These are phyloP conservation scores for Calamus simplicifolius DNA, from an alignment of 176 grass and related monocot species.

Conservation along the genomic window DNA sequence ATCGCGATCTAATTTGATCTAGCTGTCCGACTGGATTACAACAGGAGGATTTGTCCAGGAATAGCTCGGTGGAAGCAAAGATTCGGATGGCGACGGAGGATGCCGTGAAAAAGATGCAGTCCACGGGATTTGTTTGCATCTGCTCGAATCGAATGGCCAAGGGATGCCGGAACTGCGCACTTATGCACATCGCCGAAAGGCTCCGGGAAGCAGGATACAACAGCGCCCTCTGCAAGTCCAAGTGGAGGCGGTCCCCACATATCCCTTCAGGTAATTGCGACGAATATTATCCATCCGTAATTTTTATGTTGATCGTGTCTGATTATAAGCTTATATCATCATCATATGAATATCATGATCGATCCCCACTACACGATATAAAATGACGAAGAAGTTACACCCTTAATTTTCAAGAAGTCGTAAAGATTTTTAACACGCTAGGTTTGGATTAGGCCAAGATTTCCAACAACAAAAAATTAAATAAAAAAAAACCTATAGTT, in stretches of 20 bases:
- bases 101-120: constrained; percentile 33
- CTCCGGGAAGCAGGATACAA: constrained; percentile 57
- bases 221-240: constrained; percentile 82
- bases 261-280: constrained; percentile 64
- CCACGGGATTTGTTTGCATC: constrained; percentile 22
- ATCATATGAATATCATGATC: too few relatives aligned
- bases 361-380: too few relatives aligned
- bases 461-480: too few relatives aligned
- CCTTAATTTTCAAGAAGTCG: too few relatives aligned
- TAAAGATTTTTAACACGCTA: too few relatives aligned
- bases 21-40: too few relatives aligned
- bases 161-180: constrained; percentile 54
- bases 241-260: constrained; percentile 64
- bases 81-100: constrained; percentile 48
- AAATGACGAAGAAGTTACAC: too few relatives aligned
- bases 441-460: too few relatives aligned
- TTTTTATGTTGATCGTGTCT: too few relatives aligned
- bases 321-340: too few relatives aligned
- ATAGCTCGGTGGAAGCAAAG: constrained; percentile 56
- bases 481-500: too few relatives aligned
- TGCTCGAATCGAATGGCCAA: constrained; percentile 32
- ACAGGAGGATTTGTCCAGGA: constrained; percentile 64
- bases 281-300: neutral
- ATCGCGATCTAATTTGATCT: too few relatives aligned
- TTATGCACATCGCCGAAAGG: constrained; percentile 32